Conservation (phyloP, 2,329 filamentous ascomycete genomes). For the Hirsutella thompsonii region DNA sequence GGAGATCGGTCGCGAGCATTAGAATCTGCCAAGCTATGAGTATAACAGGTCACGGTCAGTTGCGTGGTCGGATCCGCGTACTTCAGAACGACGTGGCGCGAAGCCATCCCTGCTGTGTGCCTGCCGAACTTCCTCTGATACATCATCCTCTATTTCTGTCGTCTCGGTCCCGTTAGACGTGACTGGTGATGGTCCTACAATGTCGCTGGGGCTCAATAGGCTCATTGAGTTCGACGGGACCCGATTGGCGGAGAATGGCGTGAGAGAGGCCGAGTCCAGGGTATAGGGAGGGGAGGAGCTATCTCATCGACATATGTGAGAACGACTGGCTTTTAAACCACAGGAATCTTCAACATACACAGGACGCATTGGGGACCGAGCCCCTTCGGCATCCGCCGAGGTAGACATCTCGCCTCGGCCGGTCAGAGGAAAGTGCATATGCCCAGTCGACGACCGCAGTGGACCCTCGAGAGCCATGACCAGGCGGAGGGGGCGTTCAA, state of each 20-base stretch:
- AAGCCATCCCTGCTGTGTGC: slow-evolving; percentile 8
- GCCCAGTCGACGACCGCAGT: slow-evolving; percentile 48
- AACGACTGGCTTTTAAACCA: background rate
- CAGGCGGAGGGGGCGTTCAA: background rate
- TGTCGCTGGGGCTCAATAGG: slow-evolving; percentile 50
- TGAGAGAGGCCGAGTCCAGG: slow-evolving; percentile 34
- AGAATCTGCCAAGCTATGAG: slow-evolving; percentile 25
- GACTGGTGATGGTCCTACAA: slow-evolving; percentile 71
- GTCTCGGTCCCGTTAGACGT: slow-evolving; percentile 75
- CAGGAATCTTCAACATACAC: slow-evolving; percentile 29
- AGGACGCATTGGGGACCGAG: slow-evolving; percentile 34
- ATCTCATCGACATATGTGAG: slow-evolving; percentile 6
- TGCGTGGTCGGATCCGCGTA: slow-evolving; percentile 6
- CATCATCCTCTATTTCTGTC: slow-evolving; percentile 75
- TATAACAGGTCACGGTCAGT: background rate
- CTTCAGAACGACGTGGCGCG: slow-evolving; percentile 16
- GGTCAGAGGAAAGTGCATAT: slow-evolving; percentile 21
- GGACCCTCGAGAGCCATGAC: slow-evolving; percentile 35
- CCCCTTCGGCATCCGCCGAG: slow-evolving; percentile 37
- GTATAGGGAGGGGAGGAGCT: slow-evolving; percentile 23
- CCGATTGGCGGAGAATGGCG: slow-evolving; percentile 35
- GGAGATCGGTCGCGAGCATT: slow-evolving; percentile 43
- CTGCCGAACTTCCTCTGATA: slow-evolving; percentile 43
- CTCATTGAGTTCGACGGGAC: slow-evolving; percentile 39
- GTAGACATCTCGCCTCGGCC: slow-evolving; percentile 39